Evolutionary conservation across 805 yeast species (phyloP), one percentile per base, ranked within the genome.

Genomic region (Saccharomycopsis fermentans): DNA sequence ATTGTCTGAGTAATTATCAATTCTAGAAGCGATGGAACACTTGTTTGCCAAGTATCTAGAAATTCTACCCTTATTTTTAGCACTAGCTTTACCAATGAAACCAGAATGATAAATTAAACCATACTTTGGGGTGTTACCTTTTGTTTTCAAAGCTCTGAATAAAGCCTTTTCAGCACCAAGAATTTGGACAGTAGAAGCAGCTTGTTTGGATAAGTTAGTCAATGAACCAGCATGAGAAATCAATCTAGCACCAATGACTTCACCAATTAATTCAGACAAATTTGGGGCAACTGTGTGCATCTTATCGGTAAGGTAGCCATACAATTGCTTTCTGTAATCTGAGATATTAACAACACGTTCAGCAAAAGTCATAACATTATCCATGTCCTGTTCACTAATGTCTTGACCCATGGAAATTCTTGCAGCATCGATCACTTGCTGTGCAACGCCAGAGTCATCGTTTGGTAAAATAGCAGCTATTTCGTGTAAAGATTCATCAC

Each of bases 361-460:
- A 61, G 99, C 99, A 73, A 94, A 94, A 37, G 92, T 82, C 64
- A 86, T 74, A 60, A 94, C 91, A 72, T 91, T 91, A 64, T 81
- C 83, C 94, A 94, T 89, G 74, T 94, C 99, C 71, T 86, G 84
- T 73, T 88, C 96, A 64, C 96, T 86, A 66, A 94, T 82, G 74
- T 94, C 99, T 77, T 92, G 98, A 74, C 99, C 99, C 99, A 94
- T 94, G 52, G 97, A 90, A 68, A 92, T 90, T 78, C 88, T 85
- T 63, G 98, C 96, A 66, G 96, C 91, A 72, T 90, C 96, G 67
- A 92, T 87, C 66, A 92, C 83, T 73, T 85, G 84, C 78, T 90
- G 90, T 63, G 97, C 96, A 68, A 86, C 73, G 64, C 88, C 96
- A 62, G 96, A 90, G 72, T 90, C 97, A 66, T 92, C 97, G 70